Conservation (phyloP, 495 filamentous ascomycete species). For the Neurospora africana region DNA sequence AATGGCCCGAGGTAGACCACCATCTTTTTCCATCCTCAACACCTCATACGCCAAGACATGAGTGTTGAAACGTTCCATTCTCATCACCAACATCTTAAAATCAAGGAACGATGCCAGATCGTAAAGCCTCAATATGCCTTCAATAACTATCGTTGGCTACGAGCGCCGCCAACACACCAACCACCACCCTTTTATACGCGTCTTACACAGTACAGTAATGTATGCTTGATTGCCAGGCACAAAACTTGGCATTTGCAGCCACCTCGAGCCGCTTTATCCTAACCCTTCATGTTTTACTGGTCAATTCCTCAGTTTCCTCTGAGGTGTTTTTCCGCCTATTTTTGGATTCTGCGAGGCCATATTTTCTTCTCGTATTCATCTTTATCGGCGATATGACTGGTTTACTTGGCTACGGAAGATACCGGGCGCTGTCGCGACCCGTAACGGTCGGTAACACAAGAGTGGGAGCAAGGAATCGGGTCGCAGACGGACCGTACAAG, state of each 20-base stretch:
- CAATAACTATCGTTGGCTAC: neutral
- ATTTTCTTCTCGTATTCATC: neutral
- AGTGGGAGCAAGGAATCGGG: neutral
- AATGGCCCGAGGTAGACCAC: neutral
- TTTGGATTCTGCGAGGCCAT: neutral
- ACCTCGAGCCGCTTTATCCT: neutral
- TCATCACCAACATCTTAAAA: neutral
- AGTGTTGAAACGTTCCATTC: neutral
- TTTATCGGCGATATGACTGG: neutral
- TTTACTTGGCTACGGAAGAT: neutral
- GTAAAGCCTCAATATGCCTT: neutral
- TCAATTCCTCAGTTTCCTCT: neutral
- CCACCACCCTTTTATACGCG: neutral
- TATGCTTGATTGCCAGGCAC: neutral
- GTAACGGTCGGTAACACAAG: neutral
- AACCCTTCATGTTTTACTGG: accelerated
- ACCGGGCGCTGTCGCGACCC: neutral
- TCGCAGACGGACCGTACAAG: neutral
- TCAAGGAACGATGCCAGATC: neutral
- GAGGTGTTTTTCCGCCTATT: neutral
- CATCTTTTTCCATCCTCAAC: neutral
- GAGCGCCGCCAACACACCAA: neutral
- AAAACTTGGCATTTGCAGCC: neutral
- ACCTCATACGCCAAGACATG: neutral
- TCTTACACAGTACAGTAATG: neutral